Base-by-base conservation (phyloP, 306 rosid genomes). In the Argentina anserina region DNA sequence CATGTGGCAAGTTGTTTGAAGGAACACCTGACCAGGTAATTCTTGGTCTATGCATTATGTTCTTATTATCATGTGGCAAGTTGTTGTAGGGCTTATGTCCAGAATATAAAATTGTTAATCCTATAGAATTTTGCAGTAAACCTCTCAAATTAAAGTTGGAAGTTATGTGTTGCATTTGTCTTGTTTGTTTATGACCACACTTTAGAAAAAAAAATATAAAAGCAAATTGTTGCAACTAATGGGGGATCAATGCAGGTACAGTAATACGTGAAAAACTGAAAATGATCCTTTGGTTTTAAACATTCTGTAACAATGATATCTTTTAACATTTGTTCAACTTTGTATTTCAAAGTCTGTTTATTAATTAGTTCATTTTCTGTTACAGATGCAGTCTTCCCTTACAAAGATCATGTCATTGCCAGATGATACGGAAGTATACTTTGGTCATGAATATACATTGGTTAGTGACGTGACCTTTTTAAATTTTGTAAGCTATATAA, bases 1-100 rank as follows among this genome's bases (percentile, higher is more conserved):
- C 98, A 23, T 92, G 98, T 55, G 96, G 96, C 77, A 92, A 90
- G 78, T 89, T 92, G 78, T 90, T 92, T 77, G 98, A 92, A 85
- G 98, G 98, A 85, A 90, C 78, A 78, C 96, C 92, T 21, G 77
- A 87, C 80, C 87, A 92, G 92, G 98, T 92, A 72, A 72, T 39
- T 77, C 46, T 76, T 76, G 11, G 23, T 71, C 65, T 67, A 23
- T 26, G 70, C 52, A 71, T 63, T 70, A 47, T 74, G 42, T 69
- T 45, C 42, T 59, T 73, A 31, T 4, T 12, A 42, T 28, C 0
- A 1, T 47, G 46, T 68, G 13, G 56, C 25, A 52, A 18, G 25
- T 25, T 25, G 34, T 13, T 55, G 11, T 7, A 55, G 34, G 56
- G 33, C 17, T 28, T 58, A 13, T 37, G 26, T 28, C 63, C 63